These are phyloP conservation scores for Cryphonectria naterciae DNA, from an alignment of 2,329 filamentous ascomycete genomes.

Conservation along the genomic window DNA sequence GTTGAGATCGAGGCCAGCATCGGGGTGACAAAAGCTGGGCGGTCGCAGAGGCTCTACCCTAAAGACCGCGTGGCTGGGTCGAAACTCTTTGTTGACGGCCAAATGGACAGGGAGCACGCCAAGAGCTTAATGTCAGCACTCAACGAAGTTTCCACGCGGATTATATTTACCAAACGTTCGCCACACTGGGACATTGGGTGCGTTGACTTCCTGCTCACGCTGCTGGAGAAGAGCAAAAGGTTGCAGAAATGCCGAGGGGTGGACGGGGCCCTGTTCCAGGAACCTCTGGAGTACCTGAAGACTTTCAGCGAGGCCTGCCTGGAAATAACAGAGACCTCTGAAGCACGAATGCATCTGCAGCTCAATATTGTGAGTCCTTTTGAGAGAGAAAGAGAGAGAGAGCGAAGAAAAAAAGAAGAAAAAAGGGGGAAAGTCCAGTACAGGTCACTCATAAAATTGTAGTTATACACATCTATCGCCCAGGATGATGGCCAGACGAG, in stretches of 20 bases:
- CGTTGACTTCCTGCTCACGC: neutral
- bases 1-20: conserved; percentile 10
- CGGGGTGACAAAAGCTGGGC: conserved; percentile 5
- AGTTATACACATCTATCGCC: conserved; percentile 13
- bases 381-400: neutral
- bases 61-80: neutral
- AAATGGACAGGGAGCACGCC: neutral
- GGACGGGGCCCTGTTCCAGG: neutral
- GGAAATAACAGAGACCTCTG: neutral
- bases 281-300: conserved; percentile 2
- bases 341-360: conserved; percentile 5
- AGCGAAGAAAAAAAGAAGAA: too few species aligned
- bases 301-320: neutral
- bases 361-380: conserved; percentile 6
- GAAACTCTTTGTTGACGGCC: neutral
- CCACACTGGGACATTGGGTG: conserved; percentile 12
- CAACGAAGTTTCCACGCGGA: conserved; percentile 3
- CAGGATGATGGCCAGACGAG: conserved; percentile 12
- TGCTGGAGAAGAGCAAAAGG: neutral
- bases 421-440: neutral
- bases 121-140: neutral
- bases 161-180: conserved; percentile 5
- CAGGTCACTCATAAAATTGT: neutral
- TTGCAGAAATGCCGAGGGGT: neutral
- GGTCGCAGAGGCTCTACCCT: neutral